Evolutionary conservation across 2,329 filamentous ascomycete genomes (phyloP), one percentile per base, ranked within the genome.

Genomic region (Talaromyces sp.): DNA sequence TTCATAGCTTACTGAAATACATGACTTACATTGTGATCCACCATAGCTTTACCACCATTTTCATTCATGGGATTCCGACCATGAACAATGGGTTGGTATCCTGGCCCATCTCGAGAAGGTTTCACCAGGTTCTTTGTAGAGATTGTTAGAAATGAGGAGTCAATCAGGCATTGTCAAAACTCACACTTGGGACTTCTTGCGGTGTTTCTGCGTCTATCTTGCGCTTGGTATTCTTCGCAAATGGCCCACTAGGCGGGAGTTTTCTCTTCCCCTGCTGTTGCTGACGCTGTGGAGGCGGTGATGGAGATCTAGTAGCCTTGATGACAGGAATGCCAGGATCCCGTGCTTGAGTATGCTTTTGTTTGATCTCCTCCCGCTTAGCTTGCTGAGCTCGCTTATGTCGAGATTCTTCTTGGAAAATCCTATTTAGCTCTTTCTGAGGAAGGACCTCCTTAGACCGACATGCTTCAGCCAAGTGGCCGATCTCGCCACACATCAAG

Each of bases 341-440:
- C 67, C 81, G 79, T 6, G 74, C 75, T 39, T 76, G 78, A 48
- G 80, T 70, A 57, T 81, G 78, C 55, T 70, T 75, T 52, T 75
- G 69, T 21, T 75, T 75, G 62, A 76, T 76, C 44, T 72, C 72
- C 58, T 80, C 76, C 0, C 71, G 61, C 44, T 70, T 73, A 33
- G 71, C 70, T 52, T 76, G 75, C 56, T 76, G 70, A 14, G 69
- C 59, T 11, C 69, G 67, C 18, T 70, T 68, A 65, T 75, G 76
- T 3, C 71, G 68, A 21, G 67, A 63, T 65, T 82, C 80, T 58
- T 78, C 72, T 54, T 69, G 71, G 9, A 67, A 65, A 44, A 81
- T 70, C 46, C 68, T 71, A 16, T 65, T 64, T 63, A 74, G 77
- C 58, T 79, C 72, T 31, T 69, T 68, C 61, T 74, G 77, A 21